A percentile compares a stretch with the other conserved stretches of the same genome.
Conservation (phyloP, 805 yeast species). For the Ogataea trehalophila region DNA sequence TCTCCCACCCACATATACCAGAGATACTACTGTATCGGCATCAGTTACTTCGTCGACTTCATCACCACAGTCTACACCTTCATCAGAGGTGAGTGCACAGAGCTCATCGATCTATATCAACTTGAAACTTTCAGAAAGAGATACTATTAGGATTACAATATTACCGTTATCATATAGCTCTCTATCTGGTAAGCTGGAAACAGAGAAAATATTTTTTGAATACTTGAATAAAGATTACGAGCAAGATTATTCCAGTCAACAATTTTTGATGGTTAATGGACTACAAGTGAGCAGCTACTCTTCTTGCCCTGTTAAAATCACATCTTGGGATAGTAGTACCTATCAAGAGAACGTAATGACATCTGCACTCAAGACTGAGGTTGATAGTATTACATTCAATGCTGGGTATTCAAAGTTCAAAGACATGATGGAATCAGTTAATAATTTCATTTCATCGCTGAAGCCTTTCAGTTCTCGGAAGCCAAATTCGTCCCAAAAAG, state of each 20-base stretch:
- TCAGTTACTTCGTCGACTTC: not conserved
- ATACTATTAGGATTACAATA: constrained; percentile 25
- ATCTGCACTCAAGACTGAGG: constrained; percentile 6
- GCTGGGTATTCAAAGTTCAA: constrained; percentile 28
- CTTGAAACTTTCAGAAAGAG: constrained; percentile 17
- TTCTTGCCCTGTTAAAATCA: constrained; percentile 7
- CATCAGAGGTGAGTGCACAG: constrained; percentile 33
- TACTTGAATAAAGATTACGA: constrained; percentile 1
- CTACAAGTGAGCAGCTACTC: constrained; percentile 5
- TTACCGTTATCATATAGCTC: constrained; percentile 44
- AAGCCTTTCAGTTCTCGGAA: not conserved
- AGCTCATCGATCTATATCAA: constrained; percentile 34
- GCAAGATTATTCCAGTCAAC: constrained; percentile 7
- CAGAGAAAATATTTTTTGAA: constrained; percentile 31
- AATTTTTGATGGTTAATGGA: constrained; percentile 23
- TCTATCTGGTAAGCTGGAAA: constrained; percentile 26
- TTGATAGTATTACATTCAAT: constrained; percentile 26
- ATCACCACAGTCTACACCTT: not conserved
- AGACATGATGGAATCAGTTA: constrained; percentile 15
- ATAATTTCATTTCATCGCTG: constrained; percentile 1
- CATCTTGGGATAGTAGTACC: constrained; percentile 23
- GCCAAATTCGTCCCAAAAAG: not conserved
- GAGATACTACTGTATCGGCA: not conserved
- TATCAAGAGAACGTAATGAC: constrained; percentile 25
- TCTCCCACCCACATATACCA: not conserved